Evolutionary conservation across 352 stramenopile species (phyloP), one percentile per base, ranked within the genome.

Genomic region (Phytophthora chlamydospora): DNA sequence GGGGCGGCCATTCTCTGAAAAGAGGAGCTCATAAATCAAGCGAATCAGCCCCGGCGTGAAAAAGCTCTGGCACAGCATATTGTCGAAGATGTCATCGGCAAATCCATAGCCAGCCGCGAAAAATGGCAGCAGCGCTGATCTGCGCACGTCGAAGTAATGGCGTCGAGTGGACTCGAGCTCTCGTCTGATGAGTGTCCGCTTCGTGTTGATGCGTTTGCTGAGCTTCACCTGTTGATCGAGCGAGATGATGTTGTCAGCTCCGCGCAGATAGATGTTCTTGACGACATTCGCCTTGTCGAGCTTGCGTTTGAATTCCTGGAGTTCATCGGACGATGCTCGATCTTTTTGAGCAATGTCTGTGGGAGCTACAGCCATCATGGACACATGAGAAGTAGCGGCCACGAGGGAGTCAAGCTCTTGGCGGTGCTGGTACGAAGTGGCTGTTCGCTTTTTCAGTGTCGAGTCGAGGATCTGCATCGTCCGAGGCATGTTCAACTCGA

Each of bases 381-480:
- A 46, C 31, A 64, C n/a, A 9, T 38, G 50, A 8, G 53, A 42
- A 21, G 67, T 57, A 14, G 44, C 40, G 8, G 56, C 46, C 11
- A 76, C 41, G 16, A 65, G 43, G 3, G 44, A 64, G 14, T 80
- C 58, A n/a, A 82, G 67, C 24, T 77, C 36, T 50, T 81, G 64
- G 29, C 62, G 75, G 19, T 73, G 48, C 24, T 73, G 43, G n/a
- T 54, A 70, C 11, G 74, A 80, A n/a, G 44, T 58, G 14, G 63
- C 33, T 29, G 73, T 80, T 9, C 78, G 71, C 49, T 88, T 90
- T 24, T 71, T 71, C 24, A 89, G 62, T n/a, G 71, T 80, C 35
- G 77, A 79, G 63, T 90, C 77, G 17, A 90, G 67, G 27, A 90
- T 88, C 36, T 86, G 80, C 76, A 90, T 86, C 31, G 76, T 90